Percentiles rank a stretch among this genome's conserved stretches.
These are phyloP conservation scores for Globisporangium polare DNA, from an alignment of 352 stramenopile species.

Conservation along the genomic window DNA sequence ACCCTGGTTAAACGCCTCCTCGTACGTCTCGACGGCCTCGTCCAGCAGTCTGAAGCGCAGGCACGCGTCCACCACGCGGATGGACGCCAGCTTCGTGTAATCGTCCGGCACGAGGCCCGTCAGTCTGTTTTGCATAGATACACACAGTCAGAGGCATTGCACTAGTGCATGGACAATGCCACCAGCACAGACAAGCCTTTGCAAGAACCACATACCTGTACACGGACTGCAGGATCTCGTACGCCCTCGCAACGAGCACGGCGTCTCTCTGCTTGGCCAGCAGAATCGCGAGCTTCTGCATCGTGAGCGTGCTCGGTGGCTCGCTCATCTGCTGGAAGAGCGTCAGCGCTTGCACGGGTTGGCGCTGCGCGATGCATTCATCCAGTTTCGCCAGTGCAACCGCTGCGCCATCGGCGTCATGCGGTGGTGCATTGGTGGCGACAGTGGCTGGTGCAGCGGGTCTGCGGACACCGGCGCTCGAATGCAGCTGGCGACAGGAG, in stretches of 20 bases:
- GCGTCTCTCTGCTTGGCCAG: conserved; percentile 39
- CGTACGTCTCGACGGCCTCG: conserved; percentile 61
- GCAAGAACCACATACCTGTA: conserved; percentile 15
- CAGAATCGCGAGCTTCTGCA: conserved; percentile 51
- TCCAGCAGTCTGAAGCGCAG: conserved; percentile 47
- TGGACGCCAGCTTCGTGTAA: conserved; percentile 58
- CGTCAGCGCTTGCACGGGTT: conserved; percentile 26
- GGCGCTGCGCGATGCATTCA: conserved; percentile 29
- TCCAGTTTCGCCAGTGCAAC: conserved; percentile 27
- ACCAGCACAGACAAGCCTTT: neutral
- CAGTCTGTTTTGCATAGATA: too few species aligned
- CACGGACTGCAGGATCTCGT: conserved; percentile 40
- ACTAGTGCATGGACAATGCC: too few species aligned
- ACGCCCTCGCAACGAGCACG: conserved; percentile 20
- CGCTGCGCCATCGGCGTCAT: neutral
- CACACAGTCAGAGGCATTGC: too few species aligned
- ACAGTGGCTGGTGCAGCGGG: neutral
- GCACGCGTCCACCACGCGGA: conserved; percentile 67
- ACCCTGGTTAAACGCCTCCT: conserved; percentile 49
- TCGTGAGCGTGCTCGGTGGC: conserved; percentile 21
- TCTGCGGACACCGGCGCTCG: neutral
- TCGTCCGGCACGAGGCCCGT: conserved; percentile 44
- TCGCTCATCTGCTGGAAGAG: conserved; percentile 34
- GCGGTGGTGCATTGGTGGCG: neutral
- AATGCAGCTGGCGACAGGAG: neutral